Evolutionary conservation across 176 grass and related monocot species (phyloP), one percentile per base, ranked within the genome.

Genomic region (Bothriochloa decipiens): DNA sequence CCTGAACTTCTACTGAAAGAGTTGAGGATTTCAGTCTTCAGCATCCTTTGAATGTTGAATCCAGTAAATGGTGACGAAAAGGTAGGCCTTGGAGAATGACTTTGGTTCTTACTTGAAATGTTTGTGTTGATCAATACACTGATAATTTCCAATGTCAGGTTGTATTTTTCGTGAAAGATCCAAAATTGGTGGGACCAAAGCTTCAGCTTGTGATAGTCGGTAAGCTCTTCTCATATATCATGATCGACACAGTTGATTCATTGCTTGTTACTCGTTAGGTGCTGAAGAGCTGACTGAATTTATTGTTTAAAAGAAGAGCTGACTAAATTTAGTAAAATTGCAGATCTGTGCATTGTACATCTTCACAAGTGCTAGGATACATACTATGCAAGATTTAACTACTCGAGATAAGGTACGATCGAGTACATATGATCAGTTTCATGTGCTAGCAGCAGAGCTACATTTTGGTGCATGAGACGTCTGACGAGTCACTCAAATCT

Each of bases 1-100:
- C 39, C 89, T 98, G 20, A 95, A 88, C 74, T 98, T 98, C 87
- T 95, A 92, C 79, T 98, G 89, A 98, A 87, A 68, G 61, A 18
- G 9, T 75, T 33, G 11, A 62, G 61, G 49, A 63, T 18, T 32
- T 74, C 1, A 10, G n/a, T 35, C 2, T 16, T 76, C 2, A 9
- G 49, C 76, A 41, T 69, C 68, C 29, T 74, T 16, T 28, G 11
- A 79, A 26, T 83, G 68, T 49, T 52, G 75, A 20, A 28, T 69
- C 47, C 47, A 61, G n/a, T 37, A 41, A 82, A 16, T 32, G 77
- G 8, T 50, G 47, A 67, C 78, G 74, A 66, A 12, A 83, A 49
- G 80, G 74, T 83, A 83, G n/a, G n/a, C 6, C 26, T 50, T 61
- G 28, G 47, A 47, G 20, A 40, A 4, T 68, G 27, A n/a, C 14